phyloP scores from a whole-genome alignment of 176 grass and related monocot species.

The Poa annua region DNA sequence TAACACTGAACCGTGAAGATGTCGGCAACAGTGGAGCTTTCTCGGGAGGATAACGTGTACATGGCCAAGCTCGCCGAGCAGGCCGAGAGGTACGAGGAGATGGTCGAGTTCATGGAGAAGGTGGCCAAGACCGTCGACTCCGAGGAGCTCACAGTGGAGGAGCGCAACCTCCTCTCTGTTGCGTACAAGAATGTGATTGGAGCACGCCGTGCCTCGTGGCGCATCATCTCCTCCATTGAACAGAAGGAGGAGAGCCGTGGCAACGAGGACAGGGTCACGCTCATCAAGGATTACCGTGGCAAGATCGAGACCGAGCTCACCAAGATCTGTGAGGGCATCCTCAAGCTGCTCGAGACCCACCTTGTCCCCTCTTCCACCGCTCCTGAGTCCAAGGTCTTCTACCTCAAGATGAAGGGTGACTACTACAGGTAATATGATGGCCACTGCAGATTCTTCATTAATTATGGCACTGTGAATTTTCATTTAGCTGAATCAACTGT shows the following conservation, averaged over 20 bases:
- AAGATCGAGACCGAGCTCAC: slow-evolving; percentile 80
- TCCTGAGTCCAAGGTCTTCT: slow-evolving; percentile 88
- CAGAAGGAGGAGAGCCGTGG: slow-evolving; percentile 88
- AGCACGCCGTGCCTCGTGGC: slow-evolving; percentile 77
- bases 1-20: slow-evolving; percentile 47
- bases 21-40: slow-evolving; percentile 61
- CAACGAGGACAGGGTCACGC: slow-evolving; percentile 68
- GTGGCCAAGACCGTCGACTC: slow-evolving; percentile 69
- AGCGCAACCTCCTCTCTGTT: slow-evolving; percentile 88
- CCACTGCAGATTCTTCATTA: not conserved
- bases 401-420: slow-evolving; percentile 97
- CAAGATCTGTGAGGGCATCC: slow-evolving; percentile 81
- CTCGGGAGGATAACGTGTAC: slow-evolving; percentile 85
- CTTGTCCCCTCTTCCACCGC: slow-evolving; percentile 76
- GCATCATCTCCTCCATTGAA: slow-evolving; percentile 87
- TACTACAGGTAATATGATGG: slow-evolving; percentile 74
- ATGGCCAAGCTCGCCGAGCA: slow-evolving; percentile 91
- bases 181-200: slow-evolving; percentile 93
- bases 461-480: slow-evolving; percentile 1
- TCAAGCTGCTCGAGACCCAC: slow-evolving; percentile 76
- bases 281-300: slow-evolving; percentile 78
- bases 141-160: slow-evolving; percentile 77
- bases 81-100: slow-evolving; percentile 90
- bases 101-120: slow-evolving; percentile 96
- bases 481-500: slow-evolving; percentile 36